Base-by-base conservation (phyloP, 129 eudicot genomes). In the Mikania micrantha region DNA sequence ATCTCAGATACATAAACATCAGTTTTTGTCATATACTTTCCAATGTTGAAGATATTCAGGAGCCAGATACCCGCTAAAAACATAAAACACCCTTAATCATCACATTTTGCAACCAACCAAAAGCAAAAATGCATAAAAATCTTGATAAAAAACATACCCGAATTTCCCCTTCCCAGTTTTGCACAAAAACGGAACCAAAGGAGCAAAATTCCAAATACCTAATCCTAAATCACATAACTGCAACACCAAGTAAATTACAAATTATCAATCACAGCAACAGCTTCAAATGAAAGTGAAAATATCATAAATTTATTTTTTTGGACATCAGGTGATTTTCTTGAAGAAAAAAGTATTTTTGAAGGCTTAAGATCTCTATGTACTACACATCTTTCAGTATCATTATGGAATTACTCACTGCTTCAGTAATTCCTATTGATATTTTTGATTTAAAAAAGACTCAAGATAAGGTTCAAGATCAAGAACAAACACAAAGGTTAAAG, bases 31-130 rank as follows among this genome's bases (percentile, higher is more conserved):
- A 0, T 97, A 94, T 19, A 94, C 87, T 77, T 94, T 94, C 31
- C 99, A 97, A n/a, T 94, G 97, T 84, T 94, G 99, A 66, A 94
- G 90, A 67, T 94, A 94, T 73, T 94, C 99, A 39, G 99, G 99
- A 74, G 99, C 99, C 71, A 94, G 74, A 78, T 94, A 94, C 79
- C 99, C 90, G 74, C 52, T 48, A 12, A 7, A 36, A 66, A 72
- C 28, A 4, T 19, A 66, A 69, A n/a, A 15, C 52, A 25, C 25
- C 13, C 3, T 62, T 3, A 11, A 58, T 60, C 65, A 48, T 48
- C 9, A 59, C 4, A 59, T 1, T 32, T 9, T 20, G 24, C 17
- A 48, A 69, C 36, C 29, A 19, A 69, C 58, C 21, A 36, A 76
- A 65, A 36, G 9, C 63, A 67, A 32, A 4, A 0, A 5, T 9